Evolutionary conservation across 108 stramenopile species (phyloP).

Genomic region (Poteriospumella lacustris): DNA sequence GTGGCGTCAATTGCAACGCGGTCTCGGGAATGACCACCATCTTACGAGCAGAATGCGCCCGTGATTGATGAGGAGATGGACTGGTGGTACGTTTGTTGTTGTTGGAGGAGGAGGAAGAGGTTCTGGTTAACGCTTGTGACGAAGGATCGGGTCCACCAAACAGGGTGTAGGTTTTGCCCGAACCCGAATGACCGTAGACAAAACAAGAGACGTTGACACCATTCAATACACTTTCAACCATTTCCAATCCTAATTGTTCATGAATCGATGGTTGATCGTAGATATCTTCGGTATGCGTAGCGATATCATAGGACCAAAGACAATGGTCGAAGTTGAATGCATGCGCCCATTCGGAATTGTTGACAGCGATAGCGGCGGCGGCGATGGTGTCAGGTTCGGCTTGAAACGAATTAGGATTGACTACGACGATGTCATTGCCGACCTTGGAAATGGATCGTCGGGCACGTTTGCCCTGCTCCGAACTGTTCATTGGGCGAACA

Average conservation of each 20-base stretch:
- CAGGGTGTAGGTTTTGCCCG: constrained; percentile 18
- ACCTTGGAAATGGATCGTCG: background rate
- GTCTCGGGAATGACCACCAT: background rate
- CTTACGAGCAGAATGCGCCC: too few relatives aligned
- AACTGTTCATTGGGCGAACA: background rate
- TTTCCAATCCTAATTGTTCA: constrained; percentile 3
- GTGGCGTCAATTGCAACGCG: background rate
- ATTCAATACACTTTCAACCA: constrained; percentile 17
- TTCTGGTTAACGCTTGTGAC: too few relatives aligned
- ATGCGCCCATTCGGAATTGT: constrained; percentile 20
- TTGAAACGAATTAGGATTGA: constrained; percentile 20
- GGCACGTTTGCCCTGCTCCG: background rate
- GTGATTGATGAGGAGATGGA: too few relatives aligned
- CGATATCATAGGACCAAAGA: constrained; percentile 1
- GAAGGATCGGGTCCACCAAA: constrained; percentile 5
- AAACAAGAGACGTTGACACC: constrained; percentile 3
- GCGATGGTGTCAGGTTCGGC: constrained; percentile 24
- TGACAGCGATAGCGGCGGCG: background rate
- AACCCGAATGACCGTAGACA: constrained; percentile 11
- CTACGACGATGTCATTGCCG: background rate
- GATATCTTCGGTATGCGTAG: background rate
- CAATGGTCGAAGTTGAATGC: background rate
- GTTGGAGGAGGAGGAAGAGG: too few relatives aligned
- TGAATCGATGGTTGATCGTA: background rate
- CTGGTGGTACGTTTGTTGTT: background rate